Conservation (phyloP, 2,329 filamentous ascomycete genomes). For the Aureobasidium sp. region DNA sequence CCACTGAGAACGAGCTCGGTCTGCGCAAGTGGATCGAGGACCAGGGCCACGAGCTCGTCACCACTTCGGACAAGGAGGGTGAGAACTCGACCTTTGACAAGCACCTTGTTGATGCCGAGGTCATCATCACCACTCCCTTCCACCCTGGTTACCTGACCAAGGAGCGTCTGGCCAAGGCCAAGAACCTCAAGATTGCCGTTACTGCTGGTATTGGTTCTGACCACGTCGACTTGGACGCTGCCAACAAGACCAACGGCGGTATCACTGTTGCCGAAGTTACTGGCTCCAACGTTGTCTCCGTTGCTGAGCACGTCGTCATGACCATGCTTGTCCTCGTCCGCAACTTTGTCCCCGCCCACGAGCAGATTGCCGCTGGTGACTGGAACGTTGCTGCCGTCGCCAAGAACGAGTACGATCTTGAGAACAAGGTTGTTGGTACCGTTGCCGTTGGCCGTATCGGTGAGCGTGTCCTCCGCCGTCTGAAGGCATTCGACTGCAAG, state of each 20-base stretch:
- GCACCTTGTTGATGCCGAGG: slow-evolving; percentile 91
- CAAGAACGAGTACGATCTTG: slow-evolving; percentile 97
- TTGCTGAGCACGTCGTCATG: slow-evolving; percentile 99
- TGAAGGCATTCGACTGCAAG: slow-evolving; percentile 99
- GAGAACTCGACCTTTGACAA: slow-evolving; percentile 89
- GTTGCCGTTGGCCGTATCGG: slow-evolving; percentile 96
- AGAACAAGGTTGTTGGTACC: slow-evolving; percentile 95
- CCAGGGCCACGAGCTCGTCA: slow-evolving; percentile 91
- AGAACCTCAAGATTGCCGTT: slow-evolving; percentile 96
- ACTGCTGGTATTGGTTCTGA: slow-evolving; percentile 98
- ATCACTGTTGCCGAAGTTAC: slow-evolving; percentile 97
- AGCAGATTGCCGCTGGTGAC: slow-evolving; percentile 79
- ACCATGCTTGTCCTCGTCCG: slow-evolving; percentile 92
- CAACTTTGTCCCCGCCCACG: slow-evolving; percentile 97
- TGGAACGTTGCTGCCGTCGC: slow-evolving; percentile 95
- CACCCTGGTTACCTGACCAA: slow-evolving; percentile 96
- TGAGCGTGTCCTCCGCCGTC: slow-evolving; percentile 90
- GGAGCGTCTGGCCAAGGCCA: slow-evolving; percentile 92
- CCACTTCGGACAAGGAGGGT: slow-evolving; percentile 95
- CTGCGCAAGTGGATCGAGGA: slow-evolving; percentile 97
- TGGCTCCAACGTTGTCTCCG: slow-evolving; percentile 95
- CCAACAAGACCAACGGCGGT: slow-evolving; percentile 97
- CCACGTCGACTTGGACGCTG: slow-evolving; percentile 93
- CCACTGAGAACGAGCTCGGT: slow-evolving; percentile 97
- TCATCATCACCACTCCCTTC: slow-evolving; percentile 99